Evolutionary conservation across 2,329 filamentous ascomycete genomes (phyloP).

Genomic region (Colletotrichum sp.): DNA sequence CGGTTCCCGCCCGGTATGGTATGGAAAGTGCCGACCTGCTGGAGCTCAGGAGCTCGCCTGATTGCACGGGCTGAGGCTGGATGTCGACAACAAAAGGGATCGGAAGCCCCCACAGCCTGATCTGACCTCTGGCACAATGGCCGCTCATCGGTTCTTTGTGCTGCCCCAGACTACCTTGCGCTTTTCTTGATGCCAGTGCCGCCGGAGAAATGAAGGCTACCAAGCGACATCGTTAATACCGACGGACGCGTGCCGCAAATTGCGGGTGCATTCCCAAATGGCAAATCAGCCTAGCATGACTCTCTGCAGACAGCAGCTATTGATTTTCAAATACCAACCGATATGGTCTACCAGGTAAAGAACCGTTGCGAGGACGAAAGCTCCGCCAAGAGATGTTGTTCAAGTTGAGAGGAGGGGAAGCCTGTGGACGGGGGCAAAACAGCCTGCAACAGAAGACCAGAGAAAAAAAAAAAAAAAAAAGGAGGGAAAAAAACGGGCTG

Average conservation of each 20-base stretch:
- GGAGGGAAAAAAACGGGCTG: neutral
- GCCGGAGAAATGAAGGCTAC: neutral
- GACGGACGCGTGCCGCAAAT: neutral
- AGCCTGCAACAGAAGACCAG: neutral
- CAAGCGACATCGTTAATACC: neutral
- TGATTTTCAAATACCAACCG: neutral
- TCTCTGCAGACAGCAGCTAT: neutral
- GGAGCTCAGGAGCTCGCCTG: neutral
- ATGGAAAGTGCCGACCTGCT: neutral
- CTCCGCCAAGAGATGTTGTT: slow-evolving; percentile 12
- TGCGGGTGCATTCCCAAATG: neutral
- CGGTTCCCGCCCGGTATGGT: neutral
- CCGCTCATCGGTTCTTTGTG: neutral
- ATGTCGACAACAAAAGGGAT: neutral
- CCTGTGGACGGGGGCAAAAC: neutral
- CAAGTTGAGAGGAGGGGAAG: neutral
- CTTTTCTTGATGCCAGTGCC: neutral
- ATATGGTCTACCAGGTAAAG: neutral
- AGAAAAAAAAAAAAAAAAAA: neutral
- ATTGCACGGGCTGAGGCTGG: neutral
- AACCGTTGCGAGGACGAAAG: neutral
- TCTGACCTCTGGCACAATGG: neutral
- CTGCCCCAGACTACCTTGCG: neutral
- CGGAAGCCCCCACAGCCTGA: neutral
- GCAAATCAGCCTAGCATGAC: neutral